A percentile compares a stretch with the other conserved stretches of the same genome.
phyloP scores from a whole-genome alignment of 768 basidiomycete species.

The Gloeopeniophorella convolvens region DNA sequence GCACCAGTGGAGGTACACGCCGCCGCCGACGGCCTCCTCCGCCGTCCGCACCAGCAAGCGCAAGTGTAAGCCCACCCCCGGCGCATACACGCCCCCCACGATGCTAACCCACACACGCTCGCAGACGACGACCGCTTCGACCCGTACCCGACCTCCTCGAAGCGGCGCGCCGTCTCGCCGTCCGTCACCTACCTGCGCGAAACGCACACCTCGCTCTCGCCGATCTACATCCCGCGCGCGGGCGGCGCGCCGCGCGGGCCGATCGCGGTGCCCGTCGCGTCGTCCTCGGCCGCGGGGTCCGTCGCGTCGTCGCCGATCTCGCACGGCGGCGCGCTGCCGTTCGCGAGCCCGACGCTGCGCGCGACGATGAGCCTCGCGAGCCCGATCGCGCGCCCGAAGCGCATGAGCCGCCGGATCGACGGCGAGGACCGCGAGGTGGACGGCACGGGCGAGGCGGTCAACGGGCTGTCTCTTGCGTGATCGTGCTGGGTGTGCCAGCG shows the following conservation, averaged over 20 bases:
- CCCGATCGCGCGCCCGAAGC: conserved; percentile 66
- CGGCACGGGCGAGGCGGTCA: conserved; percentile 73
- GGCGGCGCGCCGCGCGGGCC: conserved; percentile 32
- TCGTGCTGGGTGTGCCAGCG: neutral
- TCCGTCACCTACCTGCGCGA: conserved; percentile 66
- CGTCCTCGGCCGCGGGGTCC: conserved; percentile 56
- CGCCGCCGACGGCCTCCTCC: conserved; percentile 62
- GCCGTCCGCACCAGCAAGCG: conserved; percentile 76
- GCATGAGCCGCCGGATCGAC: conserved; percentile 41
- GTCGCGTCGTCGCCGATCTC: conserved; percentile 69
- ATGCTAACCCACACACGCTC: conserved; percentile 1
- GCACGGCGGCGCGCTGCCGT: conserved; percentile 38
- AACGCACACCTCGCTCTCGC: conserved; percentile 43
- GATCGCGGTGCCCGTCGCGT: conserved; percentile 59
- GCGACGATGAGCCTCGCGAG: conserved; percentile 67
- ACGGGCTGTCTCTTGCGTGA: conserved; percentile 44
- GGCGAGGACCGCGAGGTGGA: conserved; percentile 68
- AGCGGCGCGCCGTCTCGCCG: conserved; percentile 79
- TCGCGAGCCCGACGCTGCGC: conserved; percentile 63
- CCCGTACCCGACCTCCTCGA: conserved; percentile 70
- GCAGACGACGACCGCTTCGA: conserved; percentile 81
- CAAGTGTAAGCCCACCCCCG: conserved; percentile 47
- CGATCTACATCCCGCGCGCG: conserved; percentile 45
- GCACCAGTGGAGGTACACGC: conserved; percentile 75
- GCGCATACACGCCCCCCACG: neutral